Conservation (phyloP, 2,329 filamentous ascomycete species). For the Fusarium sp. region DNA sequence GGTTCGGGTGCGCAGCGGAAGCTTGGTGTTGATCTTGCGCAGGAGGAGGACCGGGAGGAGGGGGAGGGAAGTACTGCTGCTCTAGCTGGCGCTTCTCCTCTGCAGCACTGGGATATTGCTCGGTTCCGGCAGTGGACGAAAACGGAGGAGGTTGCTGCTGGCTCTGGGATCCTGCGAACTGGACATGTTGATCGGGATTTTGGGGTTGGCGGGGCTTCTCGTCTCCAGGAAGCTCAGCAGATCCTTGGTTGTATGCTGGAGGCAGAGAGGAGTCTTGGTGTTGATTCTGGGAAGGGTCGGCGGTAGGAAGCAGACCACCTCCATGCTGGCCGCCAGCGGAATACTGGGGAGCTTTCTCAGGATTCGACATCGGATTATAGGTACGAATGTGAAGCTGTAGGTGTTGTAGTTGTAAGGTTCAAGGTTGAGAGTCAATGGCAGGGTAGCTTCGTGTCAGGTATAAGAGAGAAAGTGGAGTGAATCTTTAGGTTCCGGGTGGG, state of each 20-base stretch:
- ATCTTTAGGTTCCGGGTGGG: neutral
- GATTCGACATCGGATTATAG: slow-evolving; percentile 26
- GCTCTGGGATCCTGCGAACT: neutral
- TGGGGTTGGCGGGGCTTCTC: slow-evolving; percentile 3
- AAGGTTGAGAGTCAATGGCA: slow-evolving; percentile 22
- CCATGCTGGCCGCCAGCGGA: slow-evolving; percentile 23
- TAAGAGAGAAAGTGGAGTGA: neutral
- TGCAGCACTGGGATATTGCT: slow-evolving; percentile 9
- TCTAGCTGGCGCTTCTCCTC: slow-evolving; percentile 25
- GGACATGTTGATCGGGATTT: neutral
- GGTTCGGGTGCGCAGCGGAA: slow-evolving; percentile 24
- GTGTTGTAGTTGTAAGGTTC: slow-evolving; percentile 11
- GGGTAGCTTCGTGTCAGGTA: slow-evolving; percentile 24
- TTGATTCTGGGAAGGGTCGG: slow-evolving; percentile 24
- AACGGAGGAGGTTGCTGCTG: slow-evolving; percentile 18
- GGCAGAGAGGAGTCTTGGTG: slow-evolving; percentile 19
- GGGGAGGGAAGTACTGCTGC: slow-evolving; percentile 38
- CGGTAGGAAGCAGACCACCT: slow-evolving; percentile 21
- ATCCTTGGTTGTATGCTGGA: slow-evolving; percentile 24
- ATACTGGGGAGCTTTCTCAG: slow-evolving; percentile 33
- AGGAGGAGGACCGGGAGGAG: slow-evolving; percentile 38
- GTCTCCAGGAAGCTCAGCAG: slow-evolving; percentile 24
- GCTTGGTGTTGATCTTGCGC: slow-evolving; percentile 29
- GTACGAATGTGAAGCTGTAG: neutral
- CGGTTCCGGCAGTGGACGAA: neutral